A percentile compares a stretch with the other conserved stretches of the same genome.
phyloP scores from a whole-genome alignment of 2,329 filamentous ascomycete genomes.

The Bipolaris zeicola region DNA sequence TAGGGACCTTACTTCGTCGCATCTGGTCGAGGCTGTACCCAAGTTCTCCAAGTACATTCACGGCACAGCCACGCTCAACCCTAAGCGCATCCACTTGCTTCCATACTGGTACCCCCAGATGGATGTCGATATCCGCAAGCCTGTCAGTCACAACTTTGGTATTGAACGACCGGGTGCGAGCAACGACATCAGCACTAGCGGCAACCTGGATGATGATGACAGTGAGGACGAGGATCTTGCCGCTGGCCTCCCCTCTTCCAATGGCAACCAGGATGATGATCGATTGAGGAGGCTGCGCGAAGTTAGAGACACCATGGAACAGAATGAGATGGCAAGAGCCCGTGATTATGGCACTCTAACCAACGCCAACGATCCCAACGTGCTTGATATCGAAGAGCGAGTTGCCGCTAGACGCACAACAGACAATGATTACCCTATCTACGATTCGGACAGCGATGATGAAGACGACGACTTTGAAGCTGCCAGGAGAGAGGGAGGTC shows the following conservation, averaged over 20 bases:
- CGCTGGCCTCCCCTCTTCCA: constrained; percentile 32
- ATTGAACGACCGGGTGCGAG: constrained; percentile 81
- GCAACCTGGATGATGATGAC: constrained; percentile 76
- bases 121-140: constrained; percentile 96
- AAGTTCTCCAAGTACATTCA: constrained; percentile 99
- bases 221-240: constrained; percentile 64
- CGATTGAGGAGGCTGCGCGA: constrained; percentile 56
- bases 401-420: constrained; percentile 66
- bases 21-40: constrained; percentile 96
- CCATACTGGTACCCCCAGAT: constrained; percentile 99
- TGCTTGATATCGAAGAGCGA: constrained; percentile 81
- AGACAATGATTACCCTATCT: constrained; percentile 79
- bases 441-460: constrained; percentile 88
- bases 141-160: constrained; percentile 84
- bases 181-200: constrained; percentile 75
- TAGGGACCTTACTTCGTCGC: constrained; percentile 86
- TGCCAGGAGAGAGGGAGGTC: constrained; percentile 75
- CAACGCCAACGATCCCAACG: constrained; percentile 47
- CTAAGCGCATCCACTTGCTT: constrained; percentile 82
- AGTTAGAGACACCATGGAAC: constrained; percentile 57
- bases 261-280: constrained; percentile 50
- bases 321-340: constrained; percentile 57
- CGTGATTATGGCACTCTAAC: constrained; percentile 54
- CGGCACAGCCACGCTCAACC: constrained; percentile 86
- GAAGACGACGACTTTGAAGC: constrained; percentile 77